Base-by-base conservation (phyloP, 495 filamentous ascomycete species). In the Penicillium verhagenii region DNA sequence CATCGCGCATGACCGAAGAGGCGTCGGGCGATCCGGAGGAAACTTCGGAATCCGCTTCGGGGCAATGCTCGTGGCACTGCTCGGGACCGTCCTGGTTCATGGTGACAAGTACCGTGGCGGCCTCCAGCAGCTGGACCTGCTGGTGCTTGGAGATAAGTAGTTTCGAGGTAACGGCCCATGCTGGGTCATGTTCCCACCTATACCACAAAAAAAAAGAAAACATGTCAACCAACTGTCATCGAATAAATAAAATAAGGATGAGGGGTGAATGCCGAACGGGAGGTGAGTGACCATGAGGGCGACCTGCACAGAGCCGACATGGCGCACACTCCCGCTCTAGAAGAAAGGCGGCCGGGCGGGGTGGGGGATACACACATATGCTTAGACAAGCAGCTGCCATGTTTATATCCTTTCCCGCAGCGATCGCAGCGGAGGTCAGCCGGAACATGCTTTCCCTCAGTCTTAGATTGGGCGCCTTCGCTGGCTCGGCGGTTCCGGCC, bases 371-470 rank as follows among this genome's bases (percentile, higher is more conserved):
- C 94, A 86, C 87, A 98, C 94, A 97, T 91, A 87, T 98, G 94
- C 85, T 98, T 98, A 72, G 90, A 94, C 80, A 98, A 86, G 87
- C 94, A 98, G 81, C 95, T 97, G 86, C 93, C 93, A 84, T 98
- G 94, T 87, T 98, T 98, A 86, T 98, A 98, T 77, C 90, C 92
- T 82, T 98, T 98, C 73, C 94, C 94, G 81, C 94, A 98, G 74
- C 90, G 94, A 67, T 97, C 92, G 78, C 94, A 98, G 74, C 90
- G 89, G 66, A 98, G 82, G 69, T 97, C 93, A 61, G 85, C 83
- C 63, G 85, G 88, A 70, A 77, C 77, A 71, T 85, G 87, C 70
- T 86, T 91, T 63, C 83, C 84, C 58, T 91, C 89, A 56, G 75
- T 79, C 74, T 91, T 94, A 61, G 91, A 76, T 56, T 86, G 84